phyloP scores from a whole-genome alignment of 768 basidiomycete species.

The Brasilioporus rufonigricans region DNA sequence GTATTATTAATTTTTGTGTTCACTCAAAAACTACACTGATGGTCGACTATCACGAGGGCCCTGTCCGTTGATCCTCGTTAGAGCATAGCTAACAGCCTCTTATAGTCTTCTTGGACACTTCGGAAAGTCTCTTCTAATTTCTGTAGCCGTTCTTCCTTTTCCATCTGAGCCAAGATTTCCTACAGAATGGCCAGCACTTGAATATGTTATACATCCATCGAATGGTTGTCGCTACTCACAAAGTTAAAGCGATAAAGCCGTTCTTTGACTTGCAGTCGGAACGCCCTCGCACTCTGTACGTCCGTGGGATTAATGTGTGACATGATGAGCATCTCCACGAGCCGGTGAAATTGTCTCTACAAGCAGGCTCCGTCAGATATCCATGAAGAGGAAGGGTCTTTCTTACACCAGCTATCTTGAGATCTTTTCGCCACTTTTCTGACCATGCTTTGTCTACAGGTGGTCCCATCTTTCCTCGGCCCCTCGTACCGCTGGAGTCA shows the following conservation, averaged over 20 bases:
- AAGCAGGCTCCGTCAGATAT: neutral
- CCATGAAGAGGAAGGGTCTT: neutral
- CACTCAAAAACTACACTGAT: neutral
- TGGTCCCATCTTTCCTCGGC: constrained; percentile 68
- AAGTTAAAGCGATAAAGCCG: constrained; percentile 94
- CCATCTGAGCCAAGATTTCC: constrained; percentile 87
- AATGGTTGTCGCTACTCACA: constrained; percentile 44
- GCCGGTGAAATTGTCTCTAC: constrained; percentile 90
- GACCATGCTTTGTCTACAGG: constrained; percentile 75
- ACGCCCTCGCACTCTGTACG: constrained; percentile 53
- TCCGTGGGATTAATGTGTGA: constrained; percentile 65
- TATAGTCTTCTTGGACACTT: constrained; percentile 81
- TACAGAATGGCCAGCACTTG: constrained; percentile 28
- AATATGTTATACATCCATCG: neutral
- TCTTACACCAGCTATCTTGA: constrained; percentile 89
- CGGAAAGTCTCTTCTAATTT: constrained; percentile 94
- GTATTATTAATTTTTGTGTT: constrained; percentile 17
- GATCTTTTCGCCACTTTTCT: constrained; percentile 74
- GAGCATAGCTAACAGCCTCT: constrained; percentile 66
- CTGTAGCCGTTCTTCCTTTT: constrained; percentile 80
- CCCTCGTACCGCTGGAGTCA: constrained; percentile 17
- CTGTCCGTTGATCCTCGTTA: constrained; percentile 1
- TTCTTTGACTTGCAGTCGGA: constrained; percentile 91
- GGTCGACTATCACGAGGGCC: constrained; percentile 3
- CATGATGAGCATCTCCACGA: constrained; percentile 89